A percentile compares a stretch with the other conserved stretches of the same genome.
Conservation (phyloP, 228 moss, liverwort and hornwort species). For the Sphagnum magellanicum region DNA sequence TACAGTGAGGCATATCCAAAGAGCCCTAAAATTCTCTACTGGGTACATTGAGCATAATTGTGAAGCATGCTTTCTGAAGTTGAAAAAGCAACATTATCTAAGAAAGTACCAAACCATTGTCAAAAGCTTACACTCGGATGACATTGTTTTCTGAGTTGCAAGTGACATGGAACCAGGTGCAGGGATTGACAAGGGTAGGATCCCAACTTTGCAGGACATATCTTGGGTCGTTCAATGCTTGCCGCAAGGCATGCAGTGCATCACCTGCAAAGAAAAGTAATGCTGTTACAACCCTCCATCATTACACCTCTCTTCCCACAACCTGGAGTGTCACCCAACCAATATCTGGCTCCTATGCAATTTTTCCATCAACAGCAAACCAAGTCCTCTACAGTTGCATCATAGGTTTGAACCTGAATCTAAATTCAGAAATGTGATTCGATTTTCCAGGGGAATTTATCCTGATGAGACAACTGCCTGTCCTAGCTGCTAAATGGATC, state of each 20-base stretch:
- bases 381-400: too few relatives aligned
- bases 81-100: not conserved
- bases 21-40: not conserved
- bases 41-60: not conserved
- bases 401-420: too few relatives aligned
- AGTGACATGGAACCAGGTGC: slow-evolving; percentile 60
- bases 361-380: too few relatives aligned
- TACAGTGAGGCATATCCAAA: not conserved
- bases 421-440: too few relatives aligned
- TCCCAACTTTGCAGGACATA: slow-evolving; percentile 64
- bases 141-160: slow-evolving; percentile 34
- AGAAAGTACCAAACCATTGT: not conserved
- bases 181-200: slow-evolving; percentile 45
- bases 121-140: slow-evolving; percentile 39
- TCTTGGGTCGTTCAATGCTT: slow-evolving; percentile 25
- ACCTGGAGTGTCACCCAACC: too few relatives aligned
- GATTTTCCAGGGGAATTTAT: too few relatives aligned
- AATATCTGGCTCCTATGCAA: too few relatives aligned
- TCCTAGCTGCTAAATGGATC: too few relatives aligned
- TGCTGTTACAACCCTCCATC: too few relatives aligned
- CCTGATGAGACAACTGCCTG: too few relatives aligned
- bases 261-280: slow-evolving; percentile 32
- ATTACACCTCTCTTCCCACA: too few relatives aligned
- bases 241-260: slow-evolving; percentile 23
- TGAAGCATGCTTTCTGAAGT: not conserved